These are phyloP conservation scores for Fusarium sp. DNA, from an alignment of 2,329 filamentous ascomycete species.

Conservation along the genomic window DNA sequence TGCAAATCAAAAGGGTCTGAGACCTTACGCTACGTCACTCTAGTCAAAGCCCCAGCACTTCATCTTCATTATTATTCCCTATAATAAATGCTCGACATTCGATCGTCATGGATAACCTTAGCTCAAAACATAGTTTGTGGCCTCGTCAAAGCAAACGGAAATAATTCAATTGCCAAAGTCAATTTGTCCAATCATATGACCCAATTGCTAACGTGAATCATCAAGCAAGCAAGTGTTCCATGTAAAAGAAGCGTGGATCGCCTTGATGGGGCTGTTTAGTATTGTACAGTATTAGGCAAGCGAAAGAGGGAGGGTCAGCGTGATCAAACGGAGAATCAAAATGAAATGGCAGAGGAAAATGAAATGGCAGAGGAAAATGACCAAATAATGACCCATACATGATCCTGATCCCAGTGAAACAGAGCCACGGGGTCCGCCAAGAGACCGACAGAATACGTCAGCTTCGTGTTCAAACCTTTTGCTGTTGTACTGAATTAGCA, in stretches of 20 bases:
- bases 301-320: slow-evolving; percentile 21
- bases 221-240: not conserved
- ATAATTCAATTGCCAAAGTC: not conserved
- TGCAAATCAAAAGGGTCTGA: slow-evolving; percentile 19
- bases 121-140: not conserved
- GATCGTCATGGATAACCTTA: slow-evolving; percentile 18
- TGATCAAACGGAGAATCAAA: slow-evolving; percentile 11
- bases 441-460: slow-evolving; percentile 34
- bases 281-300: slow-evolving; percentile 8
- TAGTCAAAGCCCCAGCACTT: not conserved
- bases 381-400: slow-evolving; percentile 26
- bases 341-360: slow-evolving; percentile 12
- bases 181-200: slow-evolving; percentile 36
- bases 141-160: slow-evolving; percentile 7
- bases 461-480: slow-evolving; percentile 5
- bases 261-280: slow-evolving; percentile 11
- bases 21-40: slow-evolving; percentile 31
- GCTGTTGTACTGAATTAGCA: not conserved
- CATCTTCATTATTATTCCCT: not conserved
- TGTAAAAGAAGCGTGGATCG: slow-evolving; percentile 3
- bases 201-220: slow-evolving; percentile 36
- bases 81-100: not conserved
- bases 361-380: slow-evolving; percentile 26
- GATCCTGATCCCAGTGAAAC: slow-evolving; percentile 9
- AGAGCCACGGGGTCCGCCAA: slow-evolving; percentile 19